phyloP scores from a whole-genome alignment of 1,284 basidiomycete genomes.

The Naganishia liquefaciens region DNA sequence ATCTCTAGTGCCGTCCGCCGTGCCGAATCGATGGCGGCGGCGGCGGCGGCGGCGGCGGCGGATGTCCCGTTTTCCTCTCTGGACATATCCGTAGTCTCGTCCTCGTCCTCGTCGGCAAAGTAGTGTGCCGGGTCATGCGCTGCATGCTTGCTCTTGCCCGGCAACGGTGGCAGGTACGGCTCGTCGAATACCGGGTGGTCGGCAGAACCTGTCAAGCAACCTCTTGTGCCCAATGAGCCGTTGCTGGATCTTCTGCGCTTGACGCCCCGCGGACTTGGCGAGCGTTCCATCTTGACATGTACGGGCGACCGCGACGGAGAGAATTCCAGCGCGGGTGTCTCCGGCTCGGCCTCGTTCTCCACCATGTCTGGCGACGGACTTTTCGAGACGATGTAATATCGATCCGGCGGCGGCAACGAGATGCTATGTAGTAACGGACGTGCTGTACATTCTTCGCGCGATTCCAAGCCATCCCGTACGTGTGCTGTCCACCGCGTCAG shows the following conservation, averaged over 20 bases:
- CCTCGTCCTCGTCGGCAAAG: constrained; percentile 1
- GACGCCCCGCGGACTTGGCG: constrained; percentile 2
- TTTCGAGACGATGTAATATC: not conserved
- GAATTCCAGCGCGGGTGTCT: too few relatives aligned
- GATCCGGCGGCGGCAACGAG: not conserved
- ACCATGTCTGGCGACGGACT: not conserved
- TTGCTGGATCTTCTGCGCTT: constrained; percentile 12
- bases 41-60: not conserved
- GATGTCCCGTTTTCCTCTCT: not conserved
- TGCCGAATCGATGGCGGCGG: constrained; percentile 12
- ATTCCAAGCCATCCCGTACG: constrained; percentile 2
- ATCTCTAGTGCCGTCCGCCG: constrained; percentile 25
- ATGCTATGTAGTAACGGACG: constrained; percentile 1
- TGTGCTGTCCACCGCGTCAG: not conserved
- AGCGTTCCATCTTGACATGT: too few relatives aligned
- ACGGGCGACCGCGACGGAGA: too few relatives aligned
- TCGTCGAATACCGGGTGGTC: constrained; percentile 1
- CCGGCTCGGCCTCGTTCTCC: not conserved
- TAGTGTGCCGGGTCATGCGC: not conserved
- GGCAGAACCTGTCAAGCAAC: not conserved
- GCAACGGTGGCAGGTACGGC: constrained; percentile 10
- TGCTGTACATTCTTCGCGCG: not conserved
- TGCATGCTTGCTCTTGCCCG: not conserved
- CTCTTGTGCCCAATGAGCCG: not conserved
- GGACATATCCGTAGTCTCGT: not conserved